Evolutionary conservation across 2,329 filamentous ascomycete species (phyloP).

Genomic region (Ceratocystis papillata): DNA sequence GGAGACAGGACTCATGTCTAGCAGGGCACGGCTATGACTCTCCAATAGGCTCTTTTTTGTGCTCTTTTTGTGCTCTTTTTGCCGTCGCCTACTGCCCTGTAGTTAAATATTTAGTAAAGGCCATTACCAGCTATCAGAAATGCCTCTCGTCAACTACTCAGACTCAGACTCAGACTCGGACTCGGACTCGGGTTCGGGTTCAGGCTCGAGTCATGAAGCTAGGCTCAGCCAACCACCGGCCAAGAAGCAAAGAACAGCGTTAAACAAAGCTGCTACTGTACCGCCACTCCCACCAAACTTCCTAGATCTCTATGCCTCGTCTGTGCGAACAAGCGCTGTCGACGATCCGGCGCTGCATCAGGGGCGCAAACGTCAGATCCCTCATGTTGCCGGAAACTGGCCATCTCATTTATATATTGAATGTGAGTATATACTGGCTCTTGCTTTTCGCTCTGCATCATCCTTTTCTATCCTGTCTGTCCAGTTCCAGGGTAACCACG

Average conservation of each 20-base stretch:
- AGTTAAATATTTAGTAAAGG: background rate
- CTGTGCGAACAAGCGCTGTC: conserved; percentile 60
- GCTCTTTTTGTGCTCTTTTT: background rate
- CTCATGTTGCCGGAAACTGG: conserved; percentile 85
- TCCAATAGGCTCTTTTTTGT: background rate
- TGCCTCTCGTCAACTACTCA: conserved; percentile 56
- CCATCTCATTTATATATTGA: conserved; percentile 86
- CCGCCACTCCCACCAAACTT: conserved; percentile 72
- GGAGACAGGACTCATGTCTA: background rate
- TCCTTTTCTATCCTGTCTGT: background rate
- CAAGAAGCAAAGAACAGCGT: conserved; percentile 19
- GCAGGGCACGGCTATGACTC: no score
- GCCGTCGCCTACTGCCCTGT: background rate
- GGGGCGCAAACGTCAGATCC: conserved; percentile 68
- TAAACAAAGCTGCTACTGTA: background rate
- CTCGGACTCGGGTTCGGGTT: background rate
- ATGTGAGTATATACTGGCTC: conserved; percentile 49
- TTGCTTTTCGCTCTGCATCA: conserved; percentile 4
- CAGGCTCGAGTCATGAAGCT: conserved; percentile 9
- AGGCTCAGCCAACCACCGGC: conserved; percentile 13
- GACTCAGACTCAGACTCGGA: background rate
- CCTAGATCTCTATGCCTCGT: conserved; percentile 80
- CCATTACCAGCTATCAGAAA: background rate
- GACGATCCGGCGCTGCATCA: conserved; percentile 81
- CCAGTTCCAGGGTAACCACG: background rate